Base-by-base conservation (phyloP, 345 rosid genomes). In the sweet orange (Citrus sinensis) region DNA sequence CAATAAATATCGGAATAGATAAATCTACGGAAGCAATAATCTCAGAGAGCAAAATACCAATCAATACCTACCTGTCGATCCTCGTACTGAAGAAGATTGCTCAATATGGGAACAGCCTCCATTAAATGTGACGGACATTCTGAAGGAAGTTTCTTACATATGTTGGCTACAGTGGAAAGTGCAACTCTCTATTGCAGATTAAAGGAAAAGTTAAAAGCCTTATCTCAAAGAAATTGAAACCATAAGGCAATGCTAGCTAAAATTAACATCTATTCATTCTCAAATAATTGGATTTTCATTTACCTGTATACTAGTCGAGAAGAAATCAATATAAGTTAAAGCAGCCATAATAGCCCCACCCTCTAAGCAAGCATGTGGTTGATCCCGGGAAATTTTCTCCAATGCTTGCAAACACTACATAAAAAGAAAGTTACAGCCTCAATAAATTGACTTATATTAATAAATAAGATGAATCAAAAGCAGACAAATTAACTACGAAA, bases 371-470 rank as follows among this genome's bases (percentile, higher is more conserved):
- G 94, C 88, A 54, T 83, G 90, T 19, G 99, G 97, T 81, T 96
- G 92, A 77, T 92, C 97, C 51, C 88, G 90, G 58, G 99, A 93
- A 72, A 96, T 90, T 87, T 96, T 96, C 89, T 92, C 97, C 89
- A 96, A 85, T 76, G 99, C 99, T 94, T 96, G 98, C 90, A 96
- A 84, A 87, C 98, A 93, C 99, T 96, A 76, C 27, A 84, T 40
- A 11, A 69, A 66, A 69, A 74, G 11, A 42, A 70, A 70, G 51
- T 59, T 40, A 64, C 29, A 39, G 27, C 24, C 54, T 16, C 25
- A 22, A 8, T 34, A 25, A 34, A 55, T 51, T 13, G 19, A 60
- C 20, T 16, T 59, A 8, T 6, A 29, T 24, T 74, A 55, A 76
- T 42, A 14, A 62, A 79, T 6, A 29, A 74, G 37, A 37, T 29